A percentile compares a stretch with the other conserved stretches of the same genome.
Evolutionary conservation across 306 rosid genomes (phyloP).

Genomic region (Rosa persica): DNA sequence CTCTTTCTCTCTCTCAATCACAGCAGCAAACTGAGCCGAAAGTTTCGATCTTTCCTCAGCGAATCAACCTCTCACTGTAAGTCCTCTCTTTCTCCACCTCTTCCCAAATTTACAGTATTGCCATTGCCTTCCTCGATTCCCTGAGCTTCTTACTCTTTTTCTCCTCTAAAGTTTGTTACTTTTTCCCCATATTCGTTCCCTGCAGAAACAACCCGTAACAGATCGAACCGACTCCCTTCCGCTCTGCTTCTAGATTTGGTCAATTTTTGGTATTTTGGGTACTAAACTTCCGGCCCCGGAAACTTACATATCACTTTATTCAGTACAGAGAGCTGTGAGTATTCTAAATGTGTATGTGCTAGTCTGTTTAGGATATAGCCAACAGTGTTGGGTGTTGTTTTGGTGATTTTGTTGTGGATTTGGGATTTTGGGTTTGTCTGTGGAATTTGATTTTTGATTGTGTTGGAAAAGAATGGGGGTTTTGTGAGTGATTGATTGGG

Average conservation of each 20-base stretch:
- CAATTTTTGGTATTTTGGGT: background rate
- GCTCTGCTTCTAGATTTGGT: constrained; percentile 13
- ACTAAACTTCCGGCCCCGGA: background rate
- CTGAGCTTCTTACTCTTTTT: background rate
- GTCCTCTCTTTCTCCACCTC: background rate
- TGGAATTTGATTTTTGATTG: background rate
- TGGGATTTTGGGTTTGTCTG: constrained; percentile 7
- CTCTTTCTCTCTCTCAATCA: background rate
- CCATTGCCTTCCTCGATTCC: background rate
- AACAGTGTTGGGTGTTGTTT: too few species aligned
- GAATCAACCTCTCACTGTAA: constrained; percentile 23
- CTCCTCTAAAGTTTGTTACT: background rate
- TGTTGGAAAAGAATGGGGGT: constrained; percentile 19
- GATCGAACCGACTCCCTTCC: constrained; percentile 19
- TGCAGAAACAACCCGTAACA: constrained; percentile 3
- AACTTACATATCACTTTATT: background rate
- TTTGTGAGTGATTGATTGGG: constrained; percentile 14
- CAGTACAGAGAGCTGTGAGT: background rate
- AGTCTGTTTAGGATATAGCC: too few species aligned
- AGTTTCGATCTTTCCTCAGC: constrained; percentile 26
- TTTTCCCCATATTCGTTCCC: background rate
- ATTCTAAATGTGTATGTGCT: too few species aligned
- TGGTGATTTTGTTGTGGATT: background rate
- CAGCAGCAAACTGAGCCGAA: constrained; percentile 18
- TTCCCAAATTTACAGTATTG: background rate